phyloP scores from a whole-genome alignment of 2,329 filamentous ascomycete species.

The Neofusicoccum umdonicola region DNA sequence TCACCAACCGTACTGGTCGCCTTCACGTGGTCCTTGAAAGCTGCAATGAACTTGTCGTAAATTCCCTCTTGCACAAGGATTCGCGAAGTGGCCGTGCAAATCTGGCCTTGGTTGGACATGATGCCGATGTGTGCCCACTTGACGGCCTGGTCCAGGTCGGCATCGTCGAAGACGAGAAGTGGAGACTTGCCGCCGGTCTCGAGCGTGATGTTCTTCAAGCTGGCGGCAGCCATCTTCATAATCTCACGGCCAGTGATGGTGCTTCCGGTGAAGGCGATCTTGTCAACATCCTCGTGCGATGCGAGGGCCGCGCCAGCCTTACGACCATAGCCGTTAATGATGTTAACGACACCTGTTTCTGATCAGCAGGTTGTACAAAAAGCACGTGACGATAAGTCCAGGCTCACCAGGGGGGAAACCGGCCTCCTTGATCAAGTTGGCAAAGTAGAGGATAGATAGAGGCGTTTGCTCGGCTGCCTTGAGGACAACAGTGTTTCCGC shows the following conservation, averaged over 20 bases:
- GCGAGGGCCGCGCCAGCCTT: conserved; percentile 59
- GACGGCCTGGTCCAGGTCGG: conserved; percentile 45
- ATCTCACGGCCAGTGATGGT: conserved; percentile 59
- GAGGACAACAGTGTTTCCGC: conserved; percentile 56
- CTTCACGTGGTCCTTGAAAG: conserved; percentile 47
- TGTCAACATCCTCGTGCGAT: conserved; percentile 57
- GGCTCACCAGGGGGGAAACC: conserved; percentile 49
- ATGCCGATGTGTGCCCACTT: conserved; percentile 44
- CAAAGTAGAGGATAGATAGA: conserved; percentile 58
- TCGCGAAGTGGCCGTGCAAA: conserved; percentile 46
- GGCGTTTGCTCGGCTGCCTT: conserved; percentile 59
- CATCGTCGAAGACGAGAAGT: conserved; percentile 56
- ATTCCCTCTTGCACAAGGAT: conserved; percentile 61
- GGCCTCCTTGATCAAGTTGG: conserved; percentile 49
- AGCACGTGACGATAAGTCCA: background rate
- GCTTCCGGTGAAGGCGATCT: conserved; percentile 64
- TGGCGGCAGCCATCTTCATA: conserved; percentile 53
- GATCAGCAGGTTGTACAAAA: background rate
- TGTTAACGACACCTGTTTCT: conserved; percentile 55
- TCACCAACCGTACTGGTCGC: conserved; percentile 37
- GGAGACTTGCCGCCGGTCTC: conserved; percentile 64
- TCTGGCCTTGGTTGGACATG: conserved; percentile 56
- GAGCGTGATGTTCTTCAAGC: conserved; percentile 59
- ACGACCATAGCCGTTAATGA: conserved; percentile 56
- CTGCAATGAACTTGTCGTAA: conserved; percentile 55